Evolutionary conservation across 148 eudicot genomes (phyloP), one percentile per base, ranked within the genome.

Genomic region (Camellia sinensis): DNA sequence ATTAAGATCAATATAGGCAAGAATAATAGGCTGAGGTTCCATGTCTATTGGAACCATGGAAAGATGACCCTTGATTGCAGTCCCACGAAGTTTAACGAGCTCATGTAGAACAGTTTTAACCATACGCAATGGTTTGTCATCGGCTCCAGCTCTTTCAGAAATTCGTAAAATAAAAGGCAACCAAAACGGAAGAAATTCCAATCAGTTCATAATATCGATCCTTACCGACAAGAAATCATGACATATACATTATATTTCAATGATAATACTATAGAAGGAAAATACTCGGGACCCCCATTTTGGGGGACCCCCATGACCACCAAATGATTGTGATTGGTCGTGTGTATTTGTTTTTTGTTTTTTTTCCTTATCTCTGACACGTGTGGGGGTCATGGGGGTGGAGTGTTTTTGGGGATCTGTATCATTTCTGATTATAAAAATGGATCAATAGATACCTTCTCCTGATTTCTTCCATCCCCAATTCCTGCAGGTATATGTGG

Each of bases 391-490:
- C 37, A 1, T 29, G 37, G 37, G 37, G 37, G 37, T 0, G 37
- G 37, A 29, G 37, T 29, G 37, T 29, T 29, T 29, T 0, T 29
- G 37, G 37, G 37, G 37, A 1, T 29, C 37, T 29, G 1, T 29
- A 29, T 29, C 37, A 29, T 29, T 29, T 29, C 1, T 29, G 0
- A 29, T 15, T 5, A 43, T 6, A n/a, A 41, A 46, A 67, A 17
- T 1, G 43, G 52, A 50, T 62, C 21, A 70, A 57, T 66, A 54
- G 22, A 63, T 92, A 93, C 99, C 99, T 96, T 86, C 92, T 92
- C 85, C 99, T 88, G 57, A 96, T 96, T 83, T 96, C 99, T 83
- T 96, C 99, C 99, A 96, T 96, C 41, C 99, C 99, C 80, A 96
- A 86, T 64, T 91, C 98, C 89, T 96, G 98, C 73, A 96, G 86